Conservation (phyloP, 305 asterid genomes). For the Fraxinus albicans region DNA sequence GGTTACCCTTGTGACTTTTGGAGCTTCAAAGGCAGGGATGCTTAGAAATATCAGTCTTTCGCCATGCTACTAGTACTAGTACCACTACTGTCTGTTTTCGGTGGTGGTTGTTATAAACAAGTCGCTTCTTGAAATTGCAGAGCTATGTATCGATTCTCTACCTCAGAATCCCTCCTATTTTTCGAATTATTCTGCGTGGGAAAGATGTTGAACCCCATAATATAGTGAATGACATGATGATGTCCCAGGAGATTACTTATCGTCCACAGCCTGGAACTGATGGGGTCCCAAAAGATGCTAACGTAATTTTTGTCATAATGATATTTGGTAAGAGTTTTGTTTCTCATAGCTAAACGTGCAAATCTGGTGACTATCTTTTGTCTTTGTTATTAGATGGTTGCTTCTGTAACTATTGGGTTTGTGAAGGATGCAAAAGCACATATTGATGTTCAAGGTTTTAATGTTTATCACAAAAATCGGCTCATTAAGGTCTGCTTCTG, state of each 20-base stretch:
- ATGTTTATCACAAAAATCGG: slow-evolving; percentile 93
- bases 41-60: background rate
- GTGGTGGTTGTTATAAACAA: background rate
- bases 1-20: slow-evolving; percentile 6
- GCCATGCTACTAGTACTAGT: background rate
- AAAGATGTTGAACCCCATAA: slow-evolving; percentile 92
- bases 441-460: slow-evolving; percentile 97
- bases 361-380: slow-evolving; percentile 23
- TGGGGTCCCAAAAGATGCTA: slow-evolving; percentile 61
- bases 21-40: slow-evolving; percentile 5
- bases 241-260: slow-evolving; percentile 83
- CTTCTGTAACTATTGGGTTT: slow-evolving; percentile 86
- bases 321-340: slow-evolving; percentile 8
- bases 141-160: slow-evolving; percentile 93
- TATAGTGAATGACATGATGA: slow-evolving; percentile 97
- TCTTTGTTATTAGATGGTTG: slow-evolving; percentile 64
- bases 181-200: slow-evolving; percentile 89
- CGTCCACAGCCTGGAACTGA: slow-evolving; percentile 86
- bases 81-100: background rate
- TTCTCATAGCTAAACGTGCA: slow-evolving; percentile 8
- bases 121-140: slow-evolving; percentile 47
- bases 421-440: slow-evolving; percentile 93
- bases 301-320: slow-evolving; percentile 44
- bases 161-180: slow-evolving; percentile 74
- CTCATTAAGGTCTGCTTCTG: slow-evolving; percentile 74